Evolutionary conservation across 441 rosid genomes (phyloP).

Genomic region (Populus hybrid): DNA sequence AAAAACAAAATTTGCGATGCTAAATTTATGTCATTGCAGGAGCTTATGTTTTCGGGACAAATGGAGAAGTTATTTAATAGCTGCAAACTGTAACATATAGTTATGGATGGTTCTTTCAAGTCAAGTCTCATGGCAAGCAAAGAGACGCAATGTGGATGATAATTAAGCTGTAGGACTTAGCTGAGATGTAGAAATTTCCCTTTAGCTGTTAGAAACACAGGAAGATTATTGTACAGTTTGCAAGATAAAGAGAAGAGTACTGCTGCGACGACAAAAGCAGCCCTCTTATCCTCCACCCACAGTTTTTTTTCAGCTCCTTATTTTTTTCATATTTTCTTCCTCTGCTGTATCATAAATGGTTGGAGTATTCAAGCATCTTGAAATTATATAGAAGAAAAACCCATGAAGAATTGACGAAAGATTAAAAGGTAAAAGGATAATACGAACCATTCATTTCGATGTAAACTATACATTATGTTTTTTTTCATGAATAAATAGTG

Average conservation of each 20-base stretch:
- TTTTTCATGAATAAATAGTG: no score
- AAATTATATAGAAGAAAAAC: no score
- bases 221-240: neutral
- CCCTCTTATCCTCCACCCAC: neutral
- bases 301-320: neutral
- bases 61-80: constrained; percentile 23
- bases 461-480: no score
- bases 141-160: neutral
- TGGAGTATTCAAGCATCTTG: no score
- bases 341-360: no score
- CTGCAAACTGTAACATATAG: neutral
- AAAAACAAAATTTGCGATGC: neutral
- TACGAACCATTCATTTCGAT: no score
- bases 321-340: neutral
- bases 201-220: no score
- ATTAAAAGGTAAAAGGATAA: no score
- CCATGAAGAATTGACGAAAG: neutral
- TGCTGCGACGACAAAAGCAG: neutral
- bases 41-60: constrained; percentile 53
- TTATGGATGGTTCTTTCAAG: neutral
- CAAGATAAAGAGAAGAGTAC: neutral
- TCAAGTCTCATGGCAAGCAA: neutral
- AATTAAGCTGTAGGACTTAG: neutral
- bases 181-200: neutral
- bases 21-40: constrained; percentile 34